Base-by-base conservation (phyloP, 1,284 basidiomycete genomes). In the Violaceomyces palustris region DNA sequence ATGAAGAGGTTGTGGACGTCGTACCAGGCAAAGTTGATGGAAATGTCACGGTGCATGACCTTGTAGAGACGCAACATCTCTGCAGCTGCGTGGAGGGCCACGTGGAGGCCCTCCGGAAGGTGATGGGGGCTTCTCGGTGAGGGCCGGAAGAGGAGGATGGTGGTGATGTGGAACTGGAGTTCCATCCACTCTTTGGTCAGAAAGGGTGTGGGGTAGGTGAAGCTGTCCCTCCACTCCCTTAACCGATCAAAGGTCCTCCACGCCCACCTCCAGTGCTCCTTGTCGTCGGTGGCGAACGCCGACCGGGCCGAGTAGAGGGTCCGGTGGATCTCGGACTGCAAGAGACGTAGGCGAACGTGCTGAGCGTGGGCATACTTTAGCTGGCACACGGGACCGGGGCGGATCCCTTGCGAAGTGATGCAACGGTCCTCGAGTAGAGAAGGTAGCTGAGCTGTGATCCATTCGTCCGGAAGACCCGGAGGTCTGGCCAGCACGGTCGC, bases 321-420 rank as follows among this genome's bases (percentile, higher is more conserved):
- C n/a, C n/a, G n/a, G n/a, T n/a, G n/a, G n/a, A n/a, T n/a, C 41
- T 59, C 56, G 23, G 56, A 59, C 32, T 59, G 56, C 10, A 59
- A 38, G 9, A 50, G 50, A 12, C 56, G 44, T 5, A 59, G 36
- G 21, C 47, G 45, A 39, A 59, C 49, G 21, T 54, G 56, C n/a
- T n/a, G n/a, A n/a, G n/a, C n/a, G n/a, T n/a, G n/a, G n/a, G n/a
- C n/a, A n/a, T n/a, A n/a, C n/a, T n/a, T n/a, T n/a, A n/a, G n/a
- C n/a, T n/a, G n/a, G n/a, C n/a, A n/a, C n/a, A n/a, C n/a, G n/a
- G n/a, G n/a, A n/a, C n/a, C n/a, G n/a, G n/a, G n/a, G n/a, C n/a
- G n/a, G n/a, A n/a, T n/a, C n/a, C n/a, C n/a, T n/a, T n/a, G n/a
- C n/a, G n/a, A n/a, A n/a, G n/a, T n/a, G n/a, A n/a, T n/a, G n/a